A percentile compares a stretch with the other conserved stretches of the same genome.
These are phyloP conservation scores for Yamadazyma scolyti DNA, from an alignment of 805 yeast genomes.

Conservation along the genomic window DNA sequence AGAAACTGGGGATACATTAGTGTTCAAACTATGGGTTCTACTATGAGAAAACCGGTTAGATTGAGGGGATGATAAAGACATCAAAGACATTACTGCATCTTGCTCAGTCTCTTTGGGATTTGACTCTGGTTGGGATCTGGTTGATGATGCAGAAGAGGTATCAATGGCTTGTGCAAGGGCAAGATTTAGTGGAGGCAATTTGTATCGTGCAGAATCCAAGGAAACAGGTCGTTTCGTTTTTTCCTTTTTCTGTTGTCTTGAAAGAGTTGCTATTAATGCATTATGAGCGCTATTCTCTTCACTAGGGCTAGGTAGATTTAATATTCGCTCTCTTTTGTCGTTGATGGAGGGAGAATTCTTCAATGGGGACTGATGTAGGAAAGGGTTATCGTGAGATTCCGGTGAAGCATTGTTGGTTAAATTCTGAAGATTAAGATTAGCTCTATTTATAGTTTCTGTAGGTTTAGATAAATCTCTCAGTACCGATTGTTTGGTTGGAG, in stretches of 20 bases:
- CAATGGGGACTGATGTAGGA: slow-evolving; percentile 5
- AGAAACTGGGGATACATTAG: slow-evolving; percentile 12
- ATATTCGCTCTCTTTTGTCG: slow-evolving; percentile 5
- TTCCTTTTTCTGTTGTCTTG: slow-evolving; percentile 9
- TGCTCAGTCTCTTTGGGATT: slow-evolving; percentile 35
- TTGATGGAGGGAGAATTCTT: slow-evolving; percentile 6
- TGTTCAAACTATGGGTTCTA: slow-evolving; percentile 23
- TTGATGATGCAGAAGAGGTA: too few species aligned
- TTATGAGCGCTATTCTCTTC: slow-evolving; percentile 44
- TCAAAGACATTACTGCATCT: slow-evolving; percentile 53
- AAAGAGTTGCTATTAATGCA: slow-evolving; percentile 40
- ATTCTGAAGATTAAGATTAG: slow-evolving; percentile 36
- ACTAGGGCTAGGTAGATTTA: slow-evolving; percentile 26
- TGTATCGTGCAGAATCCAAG: slow-evolving; percentile 12
- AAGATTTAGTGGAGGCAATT: slow-evolving; percentile 28
- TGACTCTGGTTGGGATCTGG: too few species aligned
- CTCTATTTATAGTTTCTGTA: slow-evolving; percentile 13
- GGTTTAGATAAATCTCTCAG: slow-evolving; percentile 6
- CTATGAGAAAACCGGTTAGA: slow-evolving; percentile 24
- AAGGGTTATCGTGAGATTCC: too few species aligned
- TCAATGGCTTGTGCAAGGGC: too few species aligned
- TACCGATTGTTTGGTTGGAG: slow-evolving; percentile 24
- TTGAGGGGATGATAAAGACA: slow-evolving; percentile 54
- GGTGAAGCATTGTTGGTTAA: slow-evolving; percentile 30
- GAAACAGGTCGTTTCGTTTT: slow-evolving; percentile 16